A percentile compares a stretch with the other conserved stretches of the same genome.
These are phyloP conservation scores for Moniliophthora roreri DNA, from an alignment of 1,284 basidiomycete genomes.

Conservation along the genomic window DNA sequence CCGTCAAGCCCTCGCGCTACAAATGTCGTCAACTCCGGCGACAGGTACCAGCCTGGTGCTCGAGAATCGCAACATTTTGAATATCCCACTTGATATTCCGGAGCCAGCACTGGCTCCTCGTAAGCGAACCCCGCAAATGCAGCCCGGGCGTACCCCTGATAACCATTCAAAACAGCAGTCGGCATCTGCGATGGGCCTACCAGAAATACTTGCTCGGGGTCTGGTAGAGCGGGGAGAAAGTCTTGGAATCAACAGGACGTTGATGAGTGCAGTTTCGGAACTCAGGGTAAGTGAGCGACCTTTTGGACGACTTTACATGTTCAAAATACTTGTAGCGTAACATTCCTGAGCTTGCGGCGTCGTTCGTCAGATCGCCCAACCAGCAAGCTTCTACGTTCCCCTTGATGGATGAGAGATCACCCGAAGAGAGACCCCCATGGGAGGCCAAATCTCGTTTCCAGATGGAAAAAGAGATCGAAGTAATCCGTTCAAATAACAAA, in stretches of 20 bases:
- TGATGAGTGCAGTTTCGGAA: conserved; percentile 76
- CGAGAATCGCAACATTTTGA: conserved; percentile 79
- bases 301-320: conserved; percentile 5
- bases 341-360: conserved; percentile 76
- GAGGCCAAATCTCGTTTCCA: conserved; percentile 65
- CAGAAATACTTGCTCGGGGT: conserved; percentile 71
- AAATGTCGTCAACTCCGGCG: conserved; percentile 69
- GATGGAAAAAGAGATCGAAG: conserved; percentile 59
- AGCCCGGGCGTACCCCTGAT: not conserved
- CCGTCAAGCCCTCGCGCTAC: conserved; percentile 78
- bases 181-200: conserved; percentile 49
- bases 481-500: conserved; percentile 53
- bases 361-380: conserved; percentile 57
- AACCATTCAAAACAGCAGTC: conserved; percentile 38
- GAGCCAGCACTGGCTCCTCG: conserved; percentile 43
- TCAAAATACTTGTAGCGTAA: conserved; percentile 56
- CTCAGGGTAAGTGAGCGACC: conserved; percentile 48
- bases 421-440: conserved; percentile 61
- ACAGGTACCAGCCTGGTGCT: conserved; percentile 74
- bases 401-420: conserved; percentile 56
- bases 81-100: conserved; percentile 66
- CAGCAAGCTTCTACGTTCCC: conserved; percentile 54
- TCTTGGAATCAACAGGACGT: conserved; percentile 76
- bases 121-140: conserved; percentile 30
- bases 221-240: conserved; percentile 76